Evolutionary conservation across 768 basidiomycete species (phyloP).

Genomic region (Leccinum longicurvipes): DNA sequence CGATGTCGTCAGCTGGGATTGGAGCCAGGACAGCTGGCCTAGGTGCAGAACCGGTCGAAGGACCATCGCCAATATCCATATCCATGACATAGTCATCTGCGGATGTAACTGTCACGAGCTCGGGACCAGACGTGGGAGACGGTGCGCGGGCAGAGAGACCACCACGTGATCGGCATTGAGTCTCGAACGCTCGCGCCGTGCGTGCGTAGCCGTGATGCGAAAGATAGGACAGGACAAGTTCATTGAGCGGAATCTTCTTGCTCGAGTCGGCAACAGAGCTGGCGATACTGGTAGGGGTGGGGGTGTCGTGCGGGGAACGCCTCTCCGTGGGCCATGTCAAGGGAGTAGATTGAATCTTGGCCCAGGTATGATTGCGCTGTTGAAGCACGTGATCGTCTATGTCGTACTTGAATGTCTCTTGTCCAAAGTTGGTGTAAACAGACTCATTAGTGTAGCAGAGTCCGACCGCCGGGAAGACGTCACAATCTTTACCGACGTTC

Average conservation of each 20-base stretch:
- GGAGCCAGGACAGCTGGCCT: conserved; percentile 8
- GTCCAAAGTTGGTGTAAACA: conserved; percentile 85
- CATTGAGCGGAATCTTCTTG: conserved; percentile 58
- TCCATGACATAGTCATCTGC: conserved; percentile 45
- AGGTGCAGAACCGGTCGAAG: conserved; percentile 8
- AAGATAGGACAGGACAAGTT: conserved; percentile 76
- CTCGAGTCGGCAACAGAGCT: conserved; percentile 41
- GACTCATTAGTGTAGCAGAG: conserved; percentile 77
- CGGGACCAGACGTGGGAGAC: conserved; percentile 5
- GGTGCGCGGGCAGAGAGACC: conserved; percentile 16
- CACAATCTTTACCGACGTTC: conserved; percentile 59
- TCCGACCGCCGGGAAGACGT: conserved; percentile 86
- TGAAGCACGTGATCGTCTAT: conserved; percentile 84
- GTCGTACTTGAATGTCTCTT: conserved; percentile 82
- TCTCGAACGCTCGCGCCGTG: conserved; percentile 65
- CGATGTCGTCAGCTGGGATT: conserved; percentile 51
- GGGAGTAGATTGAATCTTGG: conserved; percentile 56
- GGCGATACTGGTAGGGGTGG: conserved; percentile 1
- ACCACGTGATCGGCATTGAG: conserved; percentile 37
- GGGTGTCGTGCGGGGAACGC: conserved; percentile 6
- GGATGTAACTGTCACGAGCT: conserved; percentile 2
- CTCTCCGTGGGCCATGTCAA: conserved; percentile 43
- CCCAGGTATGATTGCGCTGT: conserved; percentile 64
- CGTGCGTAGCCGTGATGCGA: conserved; percentile 81
- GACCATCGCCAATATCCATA: conserved; percentile 37